Evolutionary conservation across 495 filamentous ascomycete species (phyloP).

Genomic region (Podospora conica): DNA sequence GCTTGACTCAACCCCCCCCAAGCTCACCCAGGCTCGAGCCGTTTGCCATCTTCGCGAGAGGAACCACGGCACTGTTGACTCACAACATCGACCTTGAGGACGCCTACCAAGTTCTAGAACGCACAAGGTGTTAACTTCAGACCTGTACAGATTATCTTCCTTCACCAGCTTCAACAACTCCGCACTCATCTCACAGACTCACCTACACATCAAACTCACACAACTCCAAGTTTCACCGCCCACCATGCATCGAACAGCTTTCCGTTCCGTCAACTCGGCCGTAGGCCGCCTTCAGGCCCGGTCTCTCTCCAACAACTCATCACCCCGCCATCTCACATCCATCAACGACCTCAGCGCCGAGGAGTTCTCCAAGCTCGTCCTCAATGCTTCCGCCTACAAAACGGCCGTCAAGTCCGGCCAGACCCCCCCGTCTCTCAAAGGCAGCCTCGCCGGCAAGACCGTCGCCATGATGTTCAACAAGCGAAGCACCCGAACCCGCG

Average conservation of each 20-base stretch:
- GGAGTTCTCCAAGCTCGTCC: slow-evolving; percentile 75
- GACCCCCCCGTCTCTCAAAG: slow-evolving; percentile 46
- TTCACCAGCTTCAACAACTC: not conserved
- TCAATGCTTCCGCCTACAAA: slow-evolving; percentile 73
- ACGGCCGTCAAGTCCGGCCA: slow-evolving; percentile 59
- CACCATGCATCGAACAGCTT: slow-evolving; percentile 22
- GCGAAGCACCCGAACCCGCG: slow-evolving; percentile 82
- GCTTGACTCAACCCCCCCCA: not conserved
- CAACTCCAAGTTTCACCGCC: slow-evolving; percentile 4
- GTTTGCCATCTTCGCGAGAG: not conserved
- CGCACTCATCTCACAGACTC: not conserved
- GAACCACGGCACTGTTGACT: not conserved
- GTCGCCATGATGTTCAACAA: slow-evolving; percentile 96
- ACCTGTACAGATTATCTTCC: not conserved
- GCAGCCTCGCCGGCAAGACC: slow-evolving; percentile 59
- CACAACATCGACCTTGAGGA: not conserved
- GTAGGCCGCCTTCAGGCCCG: slow-evolving; percentile 22
- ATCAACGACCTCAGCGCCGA: slow-evolving; percentile 74
- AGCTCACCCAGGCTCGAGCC: not conserved
- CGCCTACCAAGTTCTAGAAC: not conserved
- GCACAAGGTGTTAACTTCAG: not conserved
- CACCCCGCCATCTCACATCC: slow-evolving; percentile 79
- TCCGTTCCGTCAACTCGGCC: slow-evolving; percentile 21
- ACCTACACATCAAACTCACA: not conserved
- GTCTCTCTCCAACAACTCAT: slow-evolving; percentile 25